These are phyloP conservation scores for Penicillium fuscoglaucum DNA, from an alignment of 2,329 filamentous ascomycete genomes.

Conservation along the genomic window DNA sequence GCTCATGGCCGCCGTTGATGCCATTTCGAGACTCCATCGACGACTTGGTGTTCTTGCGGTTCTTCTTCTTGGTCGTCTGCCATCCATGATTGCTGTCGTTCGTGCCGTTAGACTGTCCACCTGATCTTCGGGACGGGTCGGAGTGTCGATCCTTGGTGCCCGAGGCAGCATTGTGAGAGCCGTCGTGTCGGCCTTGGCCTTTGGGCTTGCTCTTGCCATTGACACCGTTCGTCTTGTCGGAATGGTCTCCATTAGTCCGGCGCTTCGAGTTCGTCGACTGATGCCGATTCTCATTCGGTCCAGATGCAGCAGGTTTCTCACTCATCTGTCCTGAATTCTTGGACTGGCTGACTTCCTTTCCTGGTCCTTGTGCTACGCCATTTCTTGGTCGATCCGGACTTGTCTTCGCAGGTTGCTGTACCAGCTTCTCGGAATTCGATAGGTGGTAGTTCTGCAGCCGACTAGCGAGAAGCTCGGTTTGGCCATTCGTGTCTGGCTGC, in stretches of 20 bases:
- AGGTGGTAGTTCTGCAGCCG: constrained; percentile 42
- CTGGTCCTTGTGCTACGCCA: constrained; percentile 17
- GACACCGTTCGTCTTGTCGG: constrained; percentile 38
- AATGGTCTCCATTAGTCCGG: constrained; percentile 33
- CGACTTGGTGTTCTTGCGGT: constrained; percentile 40
- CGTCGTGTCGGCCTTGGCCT: constrained; percentile 31
- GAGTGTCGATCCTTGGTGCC: constrained; percentile 32
- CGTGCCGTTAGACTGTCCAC: constrained; percentile 29
- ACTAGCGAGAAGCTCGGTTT: constrained; percentile 38
- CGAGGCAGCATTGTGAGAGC: constrained; percentile 18
- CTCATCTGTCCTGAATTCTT: constrained; percentile 27
- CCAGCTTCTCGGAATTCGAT: constrained; percentile 35
- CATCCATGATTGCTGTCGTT: constrained; percentile 36
- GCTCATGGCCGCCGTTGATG: constrained; percentile 36
- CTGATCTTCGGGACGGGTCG: constrained; percentile 31
- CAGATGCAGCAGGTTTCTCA: constrained; percentile 26
- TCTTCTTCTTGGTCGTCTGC: constrained; percentile 49
- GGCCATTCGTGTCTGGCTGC: constrained; percentile 28
- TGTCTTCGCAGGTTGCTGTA: constrained; percentile 27
- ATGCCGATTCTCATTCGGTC: constrained; percentile 29
- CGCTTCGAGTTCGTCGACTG: constrained; percentile 35
- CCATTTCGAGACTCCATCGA: constrained; percentile 35
- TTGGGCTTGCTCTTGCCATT: constrained; percentile 39
- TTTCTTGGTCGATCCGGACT: constrained; percentile 29
- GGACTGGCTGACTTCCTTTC: constrained; percentile 33